phyloP scores from a whole-genome alignment of 2,329 filamentous ascomycete genomes.

The Aspergillus eucalypticola region DNA sequence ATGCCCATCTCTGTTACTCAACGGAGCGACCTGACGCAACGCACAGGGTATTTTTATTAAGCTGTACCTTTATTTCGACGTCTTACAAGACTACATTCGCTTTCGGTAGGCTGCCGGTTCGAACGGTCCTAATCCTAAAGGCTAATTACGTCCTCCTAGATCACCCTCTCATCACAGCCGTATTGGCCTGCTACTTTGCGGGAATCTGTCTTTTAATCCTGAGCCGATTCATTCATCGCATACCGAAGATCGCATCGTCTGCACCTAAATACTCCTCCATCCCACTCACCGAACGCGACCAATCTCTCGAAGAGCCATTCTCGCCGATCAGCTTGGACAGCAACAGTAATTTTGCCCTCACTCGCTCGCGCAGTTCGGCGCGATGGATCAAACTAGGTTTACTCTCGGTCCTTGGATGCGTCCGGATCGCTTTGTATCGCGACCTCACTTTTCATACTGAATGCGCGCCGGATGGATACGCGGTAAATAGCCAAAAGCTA shows the following conservation, averaged over 20 bases:
- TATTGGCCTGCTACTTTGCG: slow-evolving; percentile 44
- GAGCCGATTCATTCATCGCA: slow-evolving; percentile 34
- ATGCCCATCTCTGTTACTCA: background rate
- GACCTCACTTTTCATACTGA: slow-evolving; percentile 44
- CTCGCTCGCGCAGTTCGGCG: slow-evolving; percentile 15
- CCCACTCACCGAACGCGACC: slow-evolving; percentile 31
- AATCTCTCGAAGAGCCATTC: slow-evolving; percentile 18
- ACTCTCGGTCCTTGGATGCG: slow-evolving; percentile 27
- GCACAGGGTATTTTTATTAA: slow-evolving; percentile 35
- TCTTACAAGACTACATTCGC: slow-evolving; percentile 42
- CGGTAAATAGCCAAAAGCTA: slow-evolving; percentile 28
- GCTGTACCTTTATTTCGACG: slow-evolving; percentile 35
- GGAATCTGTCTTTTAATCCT: slow-evolving; percentile 41
- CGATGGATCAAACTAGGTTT: slow-evolving; percentile 27
- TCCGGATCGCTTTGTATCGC: slow-evolving; percentile 44
- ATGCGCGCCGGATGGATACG: slow-evolving; percentile 41
- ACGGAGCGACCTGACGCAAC: slow-evolving; percentile 22
- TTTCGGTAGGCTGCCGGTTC: slow-evolving; percentile 35
- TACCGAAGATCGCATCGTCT: slow-evolving; percentile 24
- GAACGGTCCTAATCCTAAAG: background rate
- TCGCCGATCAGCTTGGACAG: slow-evolving; percentile 9
- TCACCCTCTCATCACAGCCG: slow-evolving; percentile 47
- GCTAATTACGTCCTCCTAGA: slow-evolving; percentile 34
- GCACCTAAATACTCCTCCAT: slow-evolving; percentile 30
- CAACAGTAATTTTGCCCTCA: slow-evolving; percentile 5